Base-by-base conservation (phyloP, 2,329 filamentous ascomycete genomes). In the Nemania serpens region DNA sequence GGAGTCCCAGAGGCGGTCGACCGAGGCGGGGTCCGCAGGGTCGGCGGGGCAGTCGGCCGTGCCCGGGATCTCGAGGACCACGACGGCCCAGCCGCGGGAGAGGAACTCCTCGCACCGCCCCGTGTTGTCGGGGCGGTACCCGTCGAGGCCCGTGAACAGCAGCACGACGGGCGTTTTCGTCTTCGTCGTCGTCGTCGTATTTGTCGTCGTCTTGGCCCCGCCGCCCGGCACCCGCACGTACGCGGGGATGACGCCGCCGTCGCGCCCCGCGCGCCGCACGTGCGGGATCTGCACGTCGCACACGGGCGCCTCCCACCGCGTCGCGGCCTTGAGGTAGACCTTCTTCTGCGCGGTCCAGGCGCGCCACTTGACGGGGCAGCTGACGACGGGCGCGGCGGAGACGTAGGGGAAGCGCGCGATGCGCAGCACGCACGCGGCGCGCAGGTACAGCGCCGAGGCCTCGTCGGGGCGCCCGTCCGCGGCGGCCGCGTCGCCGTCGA, bases 321-420 rank as follows among this genome's bases (percentile, higher is more conserved):
- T 73, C 1, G 75, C 82, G 0, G 83, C 88, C 70, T 85, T 85
- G 50, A 85, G 72, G 65, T 89, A 90, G 0, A 82, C 81, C 29
- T 80, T 74, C 73, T 91, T 91, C 68, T 91, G 88, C 56, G 81
- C 76, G 66, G 82, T 77, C 84, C 88, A 92, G 1, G 88, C 88
- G 29, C 80, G 72, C 65, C 84, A 82, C 74, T 92, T 88, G 49
- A 75, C 71, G 1, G 74, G 71, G 45, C 77, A 76, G 66, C 68
- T 79, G 42, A 77, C 62, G 2, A 61, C 52, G 0, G 80, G 79
- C 51, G 73, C 77, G 3, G 71, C 65, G 2, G 76, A 74, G 65
- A 83, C 77, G 66, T 83, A 82, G 3, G 90, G 89, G 70, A 93
- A 92, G 15, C 90, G 82, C 0, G 88, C 82, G 66, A 93, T 91